These are phyloP conservation scores for Botrytis cinerea DNA, from an alignment of 2,329 filamentous ascomycete genomes.

Conservation along the genomic window DNA sequence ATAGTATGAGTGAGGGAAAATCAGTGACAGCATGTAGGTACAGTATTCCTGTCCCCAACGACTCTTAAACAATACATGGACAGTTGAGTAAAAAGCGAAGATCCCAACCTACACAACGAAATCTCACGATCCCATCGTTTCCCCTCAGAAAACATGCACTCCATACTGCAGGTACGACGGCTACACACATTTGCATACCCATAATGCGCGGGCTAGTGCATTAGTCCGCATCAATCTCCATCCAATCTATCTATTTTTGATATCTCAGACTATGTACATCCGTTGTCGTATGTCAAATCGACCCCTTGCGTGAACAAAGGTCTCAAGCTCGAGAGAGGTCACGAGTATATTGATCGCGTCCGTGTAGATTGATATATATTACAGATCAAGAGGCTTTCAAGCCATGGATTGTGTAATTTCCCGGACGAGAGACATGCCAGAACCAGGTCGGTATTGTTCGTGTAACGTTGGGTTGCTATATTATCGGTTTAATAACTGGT, in stretches of 20 bases:
- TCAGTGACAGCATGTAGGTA: background rate
- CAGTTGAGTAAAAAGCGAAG: background rate
- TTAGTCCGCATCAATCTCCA: slow-evolving; percentile 6
- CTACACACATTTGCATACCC: slow-evolving; percentile 1
- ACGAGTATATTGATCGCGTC: background rate
- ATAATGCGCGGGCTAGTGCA: background rate
- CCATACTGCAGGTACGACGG: slow-evolving; percentile 18
- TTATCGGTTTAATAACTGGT: background rate
- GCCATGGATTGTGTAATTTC: background rate
- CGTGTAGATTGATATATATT: background rate
- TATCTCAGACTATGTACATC: background rate
- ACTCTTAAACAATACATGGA: too few relatives aligned
- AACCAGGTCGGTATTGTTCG: background rate
- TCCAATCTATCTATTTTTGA: background rate
- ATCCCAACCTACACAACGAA: too few relatives aligned
- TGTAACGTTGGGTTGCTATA: background rate
- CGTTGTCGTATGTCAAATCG: slow-evolving; percentile 6
- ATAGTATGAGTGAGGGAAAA: background rate
- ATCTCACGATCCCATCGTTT: background rate
- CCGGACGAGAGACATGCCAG: background rate
- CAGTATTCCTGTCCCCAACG: background rate
- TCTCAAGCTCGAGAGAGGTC: background rate
- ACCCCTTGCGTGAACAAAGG: slow-evolving; percentile 14
- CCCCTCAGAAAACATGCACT: background rate
- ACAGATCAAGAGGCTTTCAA: background rate